Evolutionary conservation across 2,329 filamentous ascomycete species (phyloP).

Genomic region (Trichoderma asperellum): DNA sequence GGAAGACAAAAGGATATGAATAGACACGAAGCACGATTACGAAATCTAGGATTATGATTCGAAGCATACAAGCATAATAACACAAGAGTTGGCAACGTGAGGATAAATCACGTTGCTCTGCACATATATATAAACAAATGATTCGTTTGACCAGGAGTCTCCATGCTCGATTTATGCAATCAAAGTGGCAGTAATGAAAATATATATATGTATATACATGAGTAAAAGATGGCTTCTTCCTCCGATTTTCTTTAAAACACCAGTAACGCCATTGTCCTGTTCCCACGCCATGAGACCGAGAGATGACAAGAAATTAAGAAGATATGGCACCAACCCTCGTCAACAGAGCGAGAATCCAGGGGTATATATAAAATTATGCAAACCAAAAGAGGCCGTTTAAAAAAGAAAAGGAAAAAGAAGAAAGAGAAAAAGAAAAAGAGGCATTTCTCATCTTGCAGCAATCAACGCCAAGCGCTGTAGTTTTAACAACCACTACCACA

Average conservation of each 20-base stretch:
- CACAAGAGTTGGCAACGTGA: background rate
- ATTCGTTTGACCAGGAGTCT: background rate
- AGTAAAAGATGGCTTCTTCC: background rate
- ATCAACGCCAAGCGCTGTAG: background rate
- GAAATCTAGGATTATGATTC: conserved; percentile 1
- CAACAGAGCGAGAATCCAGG: conserved; percentile 17
- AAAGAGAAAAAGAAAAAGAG: background rate
- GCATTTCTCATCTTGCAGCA: background rate
- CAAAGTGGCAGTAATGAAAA: background rate
- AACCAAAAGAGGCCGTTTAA: background rate
- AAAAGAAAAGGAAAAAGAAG: too few species aligned
- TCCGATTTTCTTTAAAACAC: conserved; percentile 4
- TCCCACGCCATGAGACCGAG: background rate
- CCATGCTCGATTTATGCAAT: background rate
- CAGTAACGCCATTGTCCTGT: conserved; percentile 20
- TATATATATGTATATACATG: background rate
- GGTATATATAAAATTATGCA: conserved; percentile 20
- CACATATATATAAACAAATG: conserved; percentile 10
- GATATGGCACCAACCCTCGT: conserved; percentile 4
- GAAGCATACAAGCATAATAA: background rate
- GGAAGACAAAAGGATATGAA: background rate
- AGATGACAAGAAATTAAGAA: background rate
- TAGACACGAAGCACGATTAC: conserved; percentile 10
- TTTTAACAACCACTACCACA: conserved; percentile 36
- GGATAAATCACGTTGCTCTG: background rate